Conservation (phyloP, 495 filamentous ascomycete genomes). For the Filosporella fistucella region DNA sequence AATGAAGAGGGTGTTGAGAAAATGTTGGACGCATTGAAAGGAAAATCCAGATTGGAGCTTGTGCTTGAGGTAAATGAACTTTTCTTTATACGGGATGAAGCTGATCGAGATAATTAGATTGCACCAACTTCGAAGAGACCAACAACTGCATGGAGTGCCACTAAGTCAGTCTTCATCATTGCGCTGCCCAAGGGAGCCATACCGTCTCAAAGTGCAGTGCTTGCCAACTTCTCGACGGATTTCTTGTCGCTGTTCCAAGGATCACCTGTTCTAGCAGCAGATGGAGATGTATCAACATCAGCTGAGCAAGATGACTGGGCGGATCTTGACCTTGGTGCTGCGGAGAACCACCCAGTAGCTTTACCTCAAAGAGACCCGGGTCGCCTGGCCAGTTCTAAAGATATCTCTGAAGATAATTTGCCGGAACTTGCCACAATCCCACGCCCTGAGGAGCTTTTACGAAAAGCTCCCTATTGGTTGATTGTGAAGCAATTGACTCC, state of each 20-base stretch:
- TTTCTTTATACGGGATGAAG: not conserved
- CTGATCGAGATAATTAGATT: conserved; percentile 2
- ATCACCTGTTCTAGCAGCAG: conserved; percentile 2
- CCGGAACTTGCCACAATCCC: conserved; percentile 12
- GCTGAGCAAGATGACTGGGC: conserved; percentile 17
- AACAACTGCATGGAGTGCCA: conserved; percentile 9
- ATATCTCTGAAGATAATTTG: conserved; percentile 4
- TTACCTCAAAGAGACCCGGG: not conserved
- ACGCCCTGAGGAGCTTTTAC: conserved; percentile 13
- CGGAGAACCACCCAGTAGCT: conserved; percentile 1
- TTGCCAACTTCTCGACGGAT: conserved; percentile 12
- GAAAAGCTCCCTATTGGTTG: conserved; percentile 18
- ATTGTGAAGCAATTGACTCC: conserved; percentile 11
- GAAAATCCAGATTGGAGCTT: conserved; percentile 4
- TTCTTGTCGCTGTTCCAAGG: conserved; percentile 9
- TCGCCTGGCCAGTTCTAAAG: not conserved
- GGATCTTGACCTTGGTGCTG: conserved; percentile 7
- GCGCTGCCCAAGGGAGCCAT: conserved; percentile 4
- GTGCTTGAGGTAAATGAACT: conserved; percentile 8
- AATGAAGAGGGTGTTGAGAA: conserved; percentile 21
- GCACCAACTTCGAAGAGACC: conserved; percentile 9
- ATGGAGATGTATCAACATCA: not conserved
- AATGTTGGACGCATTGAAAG: conserved; percentile 13
- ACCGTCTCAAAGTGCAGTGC: not conserved
- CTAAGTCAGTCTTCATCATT: conserved; percentile 13